Base-by-base conservation (phyloP, 2,329 filamentous ascomycete genomes). In the Hypoxylon sp. region DNA sequence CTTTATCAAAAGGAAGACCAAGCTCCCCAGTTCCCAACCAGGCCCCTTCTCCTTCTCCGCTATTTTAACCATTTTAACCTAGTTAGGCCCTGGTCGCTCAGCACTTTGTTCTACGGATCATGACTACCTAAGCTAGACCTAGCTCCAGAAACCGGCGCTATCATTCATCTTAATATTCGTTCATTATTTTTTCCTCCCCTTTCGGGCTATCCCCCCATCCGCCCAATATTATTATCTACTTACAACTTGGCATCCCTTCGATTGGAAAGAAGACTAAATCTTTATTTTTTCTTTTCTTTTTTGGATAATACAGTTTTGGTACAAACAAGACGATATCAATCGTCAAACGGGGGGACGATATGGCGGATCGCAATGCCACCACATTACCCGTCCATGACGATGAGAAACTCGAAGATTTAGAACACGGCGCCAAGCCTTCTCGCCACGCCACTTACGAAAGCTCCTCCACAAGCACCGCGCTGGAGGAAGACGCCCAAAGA, bases 341-440 rank as follows among this genome's bases (percentile, higher is more conserved):
- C 52, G 32, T 41, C 43, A 17, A 19, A n/a, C n/a, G 4, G 15
- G 15, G 22, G 22, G 48, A 65, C 26, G 15, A 68, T 65, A 63
- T 59, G 34, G 13, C 62, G 50, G 59, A 64, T 34, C 62, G 28
- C 39, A 58, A 65, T 10, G 37, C 66, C 19, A 22, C 53, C 43
- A 56, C 60, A 7, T 41, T 58, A 48, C 44, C 62, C 26, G 55
- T 62, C 55, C 62, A 20, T 63, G 68, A 70, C 26, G 63, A 64
- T 39, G 68, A 70, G 52, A 68, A 68, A 54, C 44, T 59, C 52
- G 41, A 51, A 46, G 68, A 68, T n/a, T 6, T 65, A n/a, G 68
- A 70, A 55, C 54, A 50, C 34, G 64, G 52, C 39, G 59, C 51
- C 13, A 67, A 59, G 32, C 24, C 53, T 1, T 49, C 56, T 6